Evolutionary conservation across 306 rosid species (phyloP), one percentile per base, ranked within the genome.

Genomic region (Glycine tomentella): DNA sequence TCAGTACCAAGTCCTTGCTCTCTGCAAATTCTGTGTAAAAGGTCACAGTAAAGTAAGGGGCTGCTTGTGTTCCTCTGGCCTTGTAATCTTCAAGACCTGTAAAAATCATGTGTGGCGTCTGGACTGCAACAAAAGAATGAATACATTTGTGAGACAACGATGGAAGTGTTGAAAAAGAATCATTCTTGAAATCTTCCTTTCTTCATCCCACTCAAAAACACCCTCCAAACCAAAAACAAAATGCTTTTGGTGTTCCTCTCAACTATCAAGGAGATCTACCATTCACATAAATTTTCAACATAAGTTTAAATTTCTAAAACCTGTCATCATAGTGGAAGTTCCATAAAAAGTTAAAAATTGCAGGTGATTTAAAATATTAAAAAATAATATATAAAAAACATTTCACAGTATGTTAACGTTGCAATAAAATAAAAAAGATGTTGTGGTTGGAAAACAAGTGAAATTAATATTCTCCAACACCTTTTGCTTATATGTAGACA

Each of bases 81-180:
- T 93, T 95, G 85, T 93, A 95, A 90, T 93, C 97, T 86, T 93
- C 97, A 85, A 95, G 95, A 63, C 98, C 94, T 0, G 99, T 91
- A 88, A 93, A 86, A 81, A 91, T 11, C 55, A 91, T 93, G 86
- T 93, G 90, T 8, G 98, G 99, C 86, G 81, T 81, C 77, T 91
- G 97, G 46, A 90, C 99, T 93, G 92, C 86, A 86, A 82, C 57
- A 83, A 83, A 86, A 64, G 42, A 76, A 81, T 34, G 58, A 74
- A 53, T 55, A 57, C 25, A 46, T 56, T 12, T 31, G 44, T 61
- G 57, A 48, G 69, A 69, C 55, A 64, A 10, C 50, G 62, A 53
- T 48, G 69, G 3, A 61, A 68, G 33, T 72, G 56, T 40, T 25
- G 38, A 1, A 59, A 15, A 84, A 44, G 53, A 80, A 15, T 59